A percentile compares a stretch with the other conserved stretches of the same genome.
These are phyloP conservation scores for Panicum hallii DNA, from an alignment of 202 grass and related monocot species.

Conservation along the genomic window DNA sequence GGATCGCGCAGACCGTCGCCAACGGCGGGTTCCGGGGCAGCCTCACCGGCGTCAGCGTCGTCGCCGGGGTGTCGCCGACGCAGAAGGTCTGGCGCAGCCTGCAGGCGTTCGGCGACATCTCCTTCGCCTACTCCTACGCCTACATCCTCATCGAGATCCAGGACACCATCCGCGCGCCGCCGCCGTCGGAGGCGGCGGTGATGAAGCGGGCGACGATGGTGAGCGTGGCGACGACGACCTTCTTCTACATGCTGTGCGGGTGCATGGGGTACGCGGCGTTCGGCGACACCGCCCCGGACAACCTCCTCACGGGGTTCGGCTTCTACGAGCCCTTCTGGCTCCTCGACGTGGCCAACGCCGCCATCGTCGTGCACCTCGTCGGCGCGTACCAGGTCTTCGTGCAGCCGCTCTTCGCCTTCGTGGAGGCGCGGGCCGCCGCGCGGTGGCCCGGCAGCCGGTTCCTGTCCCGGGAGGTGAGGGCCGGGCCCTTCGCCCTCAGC, in stretches of 20 bases:
- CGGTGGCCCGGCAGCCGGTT: conserved; percentile 62
- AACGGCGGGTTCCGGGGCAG: conserved; percentile 74
- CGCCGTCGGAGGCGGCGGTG: conserved; percentile 74
- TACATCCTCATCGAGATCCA: conserved; percentile 92
- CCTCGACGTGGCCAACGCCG: conserved; percentile 76
- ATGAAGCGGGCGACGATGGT: conserved; percentile 67
- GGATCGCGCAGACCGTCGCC: conserved; percentile 66
- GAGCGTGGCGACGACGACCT: conserved; percentile 68
- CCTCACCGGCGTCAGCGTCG: conserved; percentile 69
- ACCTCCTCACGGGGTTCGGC: conserved; percentile 86
- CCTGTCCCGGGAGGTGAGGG: conserved; percentile 47
- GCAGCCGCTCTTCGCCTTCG: conserved; percentile 86
- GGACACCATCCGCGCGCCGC: conserved; percentile 69
- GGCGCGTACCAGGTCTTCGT: conserved; percentile 82
- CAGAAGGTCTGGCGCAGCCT: conserved; percentile 87
- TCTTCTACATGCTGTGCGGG: conserved; percentile 91
- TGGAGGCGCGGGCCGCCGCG: conserved; percentile 56
- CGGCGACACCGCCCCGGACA: conserved; percentile 66
- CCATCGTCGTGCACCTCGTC: conserved; percentile 75
- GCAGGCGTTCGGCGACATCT: conserved; percentile 85
- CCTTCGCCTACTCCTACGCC: conserved; percentile 89
- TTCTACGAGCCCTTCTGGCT: conserved; percentile 93
- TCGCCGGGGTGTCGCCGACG: conserved; percentile 38
- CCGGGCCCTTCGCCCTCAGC: conserved; percentile 51
- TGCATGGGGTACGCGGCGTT: conserved; percentile 94